Conservation (phyloP, 129 eudicot genomes). For the Flaveria robusta region DNA sequence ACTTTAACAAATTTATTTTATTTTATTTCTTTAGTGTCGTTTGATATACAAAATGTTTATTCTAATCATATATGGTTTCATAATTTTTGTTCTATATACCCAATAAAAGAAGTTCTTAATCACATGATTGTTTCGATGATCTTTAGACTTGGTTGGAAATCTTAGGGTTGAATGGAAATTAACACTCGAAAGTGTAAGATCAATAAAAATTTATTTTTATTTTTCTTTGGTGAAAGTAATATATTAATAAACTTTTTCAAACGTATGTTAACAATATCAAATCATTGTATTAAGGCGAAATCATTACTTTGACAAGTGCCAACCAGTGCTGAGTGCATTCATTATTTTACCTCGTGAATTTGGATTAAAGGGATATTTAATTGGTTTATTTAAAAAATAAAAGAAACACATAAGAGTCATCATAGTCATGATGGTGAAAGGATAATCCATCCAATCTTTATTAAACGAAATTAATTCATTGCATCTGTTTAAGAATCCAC, state of each 20-base stretch:
- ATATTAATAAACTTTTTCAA: neutral
- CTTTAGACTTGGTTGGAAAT: neutral
- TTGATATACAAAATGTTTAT: neutral
- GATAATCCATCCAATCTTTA: conserved; percentile 14
- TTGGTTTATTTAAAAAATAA: neutral
- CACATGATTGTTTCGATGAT: neutral
- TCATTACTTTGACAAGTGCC: conserved; percentile 20
- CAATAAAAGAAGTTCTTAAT: neutral
- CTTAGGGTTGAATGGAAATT: neutral
- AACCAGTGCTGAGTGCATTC: conserved; percentile 26
- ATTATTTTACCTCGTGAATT: neutral
- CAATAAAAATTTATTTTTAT: neutral
- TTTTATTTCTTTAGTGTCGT: no score
- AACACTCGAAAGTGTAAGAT: neutral
- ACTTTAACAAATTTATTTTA: conserved; percentile 11
- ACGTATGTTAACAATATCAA: conserved; percentile 1
- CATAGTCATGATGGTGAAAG: conserved; percentile 26
- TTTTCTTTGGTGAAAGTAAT: neutral
- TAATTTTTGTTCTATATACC: neutral
- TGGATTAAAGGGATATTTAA: conserved; percentile 5
- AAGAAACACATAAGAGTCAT: conserved; percentile 20
- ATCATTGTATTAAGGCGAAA: conserved; percentile 5
- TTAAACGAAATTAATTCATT: conserved; percentile 16
- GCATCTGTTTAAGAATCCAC: conserved; percentile 30
- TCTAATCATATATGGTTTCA: no score